Evolutionary conservation across 176 grass and related monocot genomes (phyloP).

Genomic region (Puccinellia tenuiflora): DNA sequence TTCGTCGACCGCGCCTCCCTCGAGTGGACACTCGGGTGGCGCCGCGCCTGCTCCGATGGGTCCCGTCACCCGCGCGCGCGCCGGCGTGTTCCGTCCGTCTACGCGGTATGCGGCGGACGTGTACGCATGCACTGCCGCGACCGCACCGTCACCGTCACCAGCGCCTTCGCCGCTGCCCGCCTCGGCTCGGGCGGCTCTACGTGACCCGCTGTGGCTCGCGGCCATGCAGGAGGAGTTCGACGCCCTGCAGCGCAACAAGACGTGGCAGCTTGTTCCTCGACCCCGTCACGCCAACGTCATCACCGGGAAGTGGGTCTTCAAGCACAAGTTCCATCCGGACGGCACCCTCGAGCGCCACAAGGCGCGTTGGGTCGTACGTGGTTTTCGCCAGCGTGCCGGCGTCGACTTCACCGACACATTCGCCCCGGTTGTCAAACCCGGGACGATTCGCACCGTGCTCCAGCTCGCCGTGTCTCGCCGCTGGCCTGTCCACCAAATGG

Average conservation of each 20-base stretch:
- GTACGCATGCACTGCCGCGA: background rate
- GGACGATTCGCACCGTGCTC: background rate
- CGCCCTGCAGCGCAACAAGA: background rate
- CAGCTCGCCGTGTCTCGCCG: background rate
- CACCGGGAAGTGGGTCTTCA: background rate
- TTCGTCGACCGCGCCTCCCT: too few relatives aligned
- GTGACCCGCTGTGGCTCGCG: background rate
- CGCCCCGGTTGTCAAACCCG: background rate
- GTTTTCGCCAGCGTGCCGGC: background rate
- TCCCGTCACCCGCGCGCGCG: too few relatives aligned
- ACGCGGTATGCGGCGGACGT: background rate
- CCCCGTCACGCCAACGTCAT: background rate
- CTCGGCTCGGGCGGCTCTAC: background rate
- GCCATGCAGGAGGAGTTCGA: background rate
- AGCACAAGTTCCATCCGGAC: background rate
- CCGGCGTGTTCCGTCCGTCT: background rate
- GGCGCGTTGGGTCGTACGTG: background rate
- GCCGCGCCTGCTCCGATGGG: too few relatives aligned
- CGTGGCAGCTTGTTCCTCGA: background rate
- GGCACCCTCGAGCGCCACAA: background rate
- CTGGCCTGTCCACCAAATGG: background rate
- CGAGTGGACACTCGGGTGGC: too few relatives aligned
- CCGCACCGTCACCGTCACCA: rapidly evolving
- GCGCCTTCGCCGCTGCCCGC: background rate
- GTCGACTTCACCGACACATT: too few relatives aligned